A percentile compares a stretch with the other conserved stretches of the same genome.
These are phyloP conservation scores for Candida morakotiae DNA, from an alignment of 805 yeast species.

Conservation along the genomic window DNA sequence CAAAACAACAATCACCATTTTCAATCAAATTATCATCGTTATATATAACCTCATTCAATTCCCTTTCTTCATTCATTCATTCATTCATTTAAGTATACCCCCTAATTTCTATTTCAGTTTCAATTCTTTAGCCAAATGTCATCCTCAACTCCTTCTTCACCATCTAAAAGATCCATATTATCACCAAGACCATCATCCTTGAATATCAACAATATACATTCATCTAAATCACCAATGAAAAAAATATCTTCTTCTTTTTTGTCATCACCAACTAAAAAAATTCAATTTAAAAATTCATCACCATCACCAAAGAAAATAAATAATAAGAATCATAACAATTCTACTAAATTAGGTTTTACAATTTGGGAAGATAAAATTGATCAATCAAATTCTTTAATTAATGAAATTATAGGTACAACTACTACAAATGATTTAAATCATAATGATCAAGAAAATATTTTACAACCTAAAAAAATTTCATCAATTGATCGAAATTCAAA, in stretches of 20 bases:
- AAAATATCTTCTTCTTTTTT: neutral
- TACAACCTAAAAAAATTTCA: slow-evolving; percentile 26
- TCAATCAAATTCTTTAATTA: neutral
- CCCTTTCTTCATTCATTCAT: no score
- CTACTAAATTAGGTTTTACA: slow-evolving; percentile 6
- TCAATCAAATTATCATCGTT: no score
- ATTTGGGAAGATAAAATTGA: slow-evolving; percentile 12
- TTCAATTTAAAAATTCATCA: neutral
- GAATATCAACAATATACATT: slow-evolving; percentile 7
- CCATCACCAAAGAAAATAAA: slow-evolving; percentile 3
- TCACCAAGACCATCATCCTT: slow-evolving; percentile 11
- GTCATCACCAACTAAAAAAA: slow-evolving; percentile 4
- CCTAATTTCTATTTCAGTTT: no score
- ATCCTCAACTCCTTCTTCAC: slow-evolving; percentile 1
- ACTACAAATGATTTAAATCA: slow-evolving; percentile 19
- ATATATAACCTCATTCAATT: no score
- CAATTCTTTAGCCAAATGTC: no score
- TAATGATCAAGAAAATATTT: slow-evolving; percentile 39
- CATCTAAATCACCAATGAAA: slow-evolving; percentile 9
- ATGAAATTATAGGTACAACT: slow-evolving; percentile 5
- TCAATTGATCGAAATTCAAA: neutral
- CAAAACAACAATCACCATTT: no score
- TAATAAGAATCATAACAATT: no score
- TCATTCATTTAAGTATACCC: no score
- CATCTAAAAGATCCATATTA: slow-evolving; percentile 10